phyloP scores from a whole-genome alignment of 768 basidiomycete species.

The Brasilioporus rufonigricans region DNA sequence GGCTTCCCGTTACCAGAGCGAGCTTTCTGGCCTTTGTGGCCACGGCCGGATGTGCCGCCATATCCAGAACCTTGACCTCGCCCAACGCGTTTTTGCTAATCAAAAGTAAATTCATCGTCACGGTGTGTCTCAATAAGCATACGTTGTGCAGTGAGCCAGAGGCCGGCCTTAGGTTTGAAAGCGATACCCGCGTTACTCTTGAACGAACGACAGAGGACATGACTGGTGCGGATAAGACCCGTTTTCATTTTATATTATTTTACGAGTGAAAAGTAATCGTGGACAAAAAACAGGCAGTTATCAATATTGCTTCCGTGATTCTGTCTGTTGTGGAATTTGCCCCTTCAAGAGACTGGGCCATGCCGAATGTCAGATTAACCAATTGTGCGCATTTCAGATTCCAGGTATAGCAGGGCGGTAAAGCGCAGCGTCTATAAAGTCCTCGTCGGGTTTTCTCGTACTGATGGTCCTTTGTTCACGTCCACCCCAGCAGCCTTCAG shows the following conservation, averaged over 20 bases:
- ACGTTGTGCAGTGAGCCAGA: constrained; percentile 69
- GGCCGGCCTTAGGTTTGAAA: constrained; percentile 76
- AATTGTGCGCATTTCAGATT: background rate
- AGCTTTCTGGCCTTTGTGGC: constrained; percentile 95
- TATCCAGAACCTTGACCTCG: constrained; percentile 89
- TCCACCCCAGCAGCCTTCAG: background rate
- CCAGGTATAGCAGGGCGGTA: background rate
- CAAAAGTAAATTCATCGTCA: constrained; percentile 6
- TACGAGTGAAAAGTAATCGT: background rate
- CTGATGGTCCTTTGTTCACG: background rate
- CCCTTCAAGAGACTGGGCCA: background rate
- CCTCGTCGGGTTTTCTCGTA: background rate
- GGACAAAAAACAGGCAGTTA: background rate
- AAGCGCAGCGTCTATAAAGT: background rate
- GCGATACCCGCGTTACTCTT: constrained; percentile 42
- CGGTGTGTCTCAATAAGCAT: constrained; percentile 9
- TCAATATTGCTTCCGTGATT: background rate
- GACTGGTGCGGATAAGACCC: background rate
- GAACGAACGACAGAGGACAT: constrained; percentile 40
- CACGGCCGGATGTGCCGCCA: constrained; percentile 90
- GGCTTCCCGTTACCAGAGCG: constrained; percentile 85
- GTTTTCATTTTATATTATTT: background rate
- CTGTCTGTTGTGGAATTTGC: no score
- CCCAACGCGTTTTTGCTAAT: constrained; percentile 90
- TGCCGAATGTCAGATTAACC: background rate